These are phyloP conservation scores for Mycocentrospora acerina DNA, from an alignment of 2,329 filamentous ascomycete genomes.

Conservation along the genomic window DNA sequence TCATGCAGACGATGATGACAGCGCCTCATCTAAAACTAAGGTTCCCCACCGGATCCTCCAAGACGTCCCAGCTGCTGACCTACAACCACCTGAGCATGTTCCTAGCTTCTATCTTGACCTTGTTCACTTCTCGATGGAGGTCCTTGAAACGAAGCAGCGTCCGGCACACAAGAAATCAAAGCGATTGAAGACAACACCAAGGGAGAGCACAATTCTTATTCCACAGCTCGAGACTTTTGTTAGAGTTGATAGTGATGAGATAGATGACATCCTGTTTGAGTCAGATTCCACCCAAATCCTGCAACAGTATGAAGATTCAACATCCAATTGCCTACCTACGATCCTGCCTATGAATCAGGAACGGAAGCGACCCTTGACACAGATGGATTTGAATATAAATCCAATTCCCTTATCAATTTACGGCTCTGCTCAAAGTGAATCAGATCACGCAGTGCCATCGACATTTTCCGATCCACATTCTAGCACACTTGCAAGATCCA, in stretches of 20 bases:
- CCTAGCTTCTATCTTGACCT: constrained; percentile 23
- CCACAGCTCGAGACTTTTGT: neutral
- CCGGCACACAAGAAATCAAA: constrained; percentile 5
- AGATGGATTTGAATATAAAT: neutral
- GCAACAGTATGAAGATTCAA: too few species aligned
- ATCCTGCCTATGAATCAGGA: neutral
- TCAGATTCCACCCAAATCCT: too few species aligned
- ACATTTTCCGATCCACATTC: neutral
- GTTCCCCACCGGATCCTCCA: constrained; percentile 22
- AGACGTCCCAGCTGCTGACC: constrained; percentile 27
- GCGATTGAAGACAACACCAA: constrained; percentile 9
- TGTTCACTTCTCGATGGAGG: constrained; percentile 28
- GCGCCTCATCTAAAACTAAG: constrained; percentile 6
- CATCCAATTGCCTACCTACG: too few species aligned
- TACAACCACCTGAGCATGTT: constrained; percentile 34
- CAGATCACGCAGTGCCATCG: too few species aligned
- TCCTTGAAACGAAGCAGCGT: constrained; percentile 17
- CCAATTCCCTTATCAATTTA: neutral
- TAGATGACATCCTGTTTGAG: too few species aligned
- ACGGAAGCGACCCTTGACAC: constrained; percentile 4
- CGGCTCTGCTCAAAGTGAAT: too few species aligned
- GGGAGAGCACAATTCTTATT: neutral
- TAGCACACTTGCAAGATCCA: neutral
- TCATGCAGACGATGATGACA: constrained; percentile 11
- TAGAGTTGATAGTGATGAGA: too few species aligned